Percentiles rank a stretch among this genome's conserved stretches.
Conservation (phyloP, 1,284 basidiomycete genomes). For the Puccinia triticina region DNA sequence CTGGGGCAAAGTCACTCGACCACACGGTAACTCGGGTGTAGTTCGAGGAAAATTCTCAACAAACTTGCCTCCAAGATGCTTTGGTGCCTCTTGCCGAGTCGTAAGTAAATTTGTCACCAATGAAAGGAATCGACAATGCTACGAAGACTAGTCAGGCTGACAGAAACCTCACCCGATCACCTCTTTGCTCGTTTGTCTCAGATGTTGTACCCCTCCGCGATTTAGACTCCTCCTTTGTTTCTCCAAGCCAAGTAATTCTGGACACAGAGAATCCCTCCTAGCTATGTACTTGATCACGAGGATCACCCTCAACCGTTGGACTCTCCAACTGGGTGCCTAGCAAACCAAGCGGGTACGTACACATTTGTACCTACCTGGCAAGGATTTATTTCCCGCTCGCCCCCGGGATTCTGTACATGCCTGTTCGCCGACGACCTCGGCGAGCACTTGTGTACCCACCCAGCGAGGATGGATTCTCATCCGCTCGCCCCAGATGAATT, state of each 20-base stretch:
- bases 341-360: no score
- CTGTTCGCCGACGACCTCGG: no score
- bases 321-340: no score
- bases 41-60: slow-evolving; percentile 49
- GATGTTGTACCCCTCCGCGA: slow-evolving; percentile 50
- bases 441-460: no score
- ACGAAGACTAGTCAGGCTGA: background rate
- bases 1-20: slow-evolving; percentile 48
- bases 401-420: no score
- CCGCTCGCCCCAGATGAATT: no score
- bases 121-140: background rate
- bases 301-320: no score
- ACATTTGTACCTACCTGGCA: no score
- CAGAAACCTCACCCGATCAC: background rate
- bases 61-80: slow-evolving; percentile 47
- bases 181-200: background rate
- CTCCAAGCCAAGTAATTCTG: background rate
- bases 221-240: slow-evolving; percentile 10
- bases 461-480: no score
- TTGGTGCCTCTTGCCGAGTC: slow-evolving; percentile 48
- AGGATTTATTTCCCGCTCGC: no score
- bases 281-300: no score
- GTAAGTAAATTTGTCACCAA: background rate
- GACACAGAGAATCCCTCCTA: no score
- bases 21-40: slow-evolving; percentile 49